These are phyloP conservation scores for Coemansia furcata DNA, from an alignment of 192 early-diverging fungal species.

Conservation along the genomic window DNA sequence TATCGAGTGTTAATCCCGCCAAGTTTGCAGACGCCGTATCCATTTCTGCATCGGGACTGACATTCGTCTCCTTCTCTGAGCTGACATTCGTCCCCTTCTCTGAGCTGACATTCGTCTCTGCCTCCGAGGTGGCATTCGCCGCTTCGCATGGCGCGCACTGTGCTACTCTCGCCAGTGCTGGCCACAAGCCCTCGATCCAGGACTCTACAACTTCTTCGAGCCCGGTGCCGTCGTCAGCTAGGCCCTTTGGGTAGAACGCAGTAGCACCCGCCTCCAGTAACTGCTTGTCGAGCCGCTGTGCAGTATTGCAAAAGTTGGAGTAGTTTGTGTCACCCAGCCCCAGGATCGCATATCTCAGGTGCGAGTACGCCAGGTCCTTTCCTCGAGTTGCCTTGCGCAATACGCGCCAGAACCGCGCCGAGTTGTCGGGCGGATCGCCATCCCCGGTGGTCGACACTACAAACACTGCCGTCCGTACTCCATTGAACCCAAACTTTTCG, in stretches of 20 bases:
- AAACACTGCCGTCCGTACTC: conserved; percentile 57
- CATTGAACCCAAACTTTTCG: conserved; percentile 54
- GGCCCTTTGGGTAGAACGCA: conserved; percentile 70
- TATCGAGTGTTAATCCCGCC: neutral
- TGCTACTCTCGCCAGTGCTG: conserved; percentile 54
- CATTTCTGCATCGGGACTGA: neutral
- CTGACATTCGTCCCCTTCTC: neutral
- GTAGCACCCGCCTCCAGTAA: conserved; percentile 71
- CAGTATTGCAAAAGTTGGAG: conserved; percentile 87
- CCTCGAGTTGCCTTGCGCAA: conserved; percentile 62
- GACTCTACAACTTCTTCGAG: conserved; percentile 89
- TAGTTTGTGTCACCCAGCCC: conserved; percentile 96
- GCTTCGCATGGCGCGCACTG: neutral
- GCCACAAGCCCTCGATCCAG: conserved; percentile 88
- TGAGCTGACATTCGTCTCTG: neutral
- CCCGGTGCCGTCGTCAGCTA: conserved; percentile 93
- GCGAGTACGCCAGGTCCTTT: conserved; percentile 7
- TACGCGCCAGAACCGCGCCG: conserved; percentile 84
- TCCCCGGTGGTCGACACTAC: conserved; percentile 93
- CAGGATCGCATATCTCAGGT: conserved; percentile 45
- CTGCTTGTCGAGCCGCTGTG: conserved; percentile 75
- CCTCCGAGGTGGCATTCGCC: neutral
- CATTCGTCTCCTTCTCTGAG: neutral
- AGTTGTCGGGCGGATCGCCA: conserved; percentile 95
- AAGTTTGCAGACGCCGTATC: neutral